Evolutionary conservation across 768 basidiomycete species (phyloP).

Genomic region (Lepiota brunneoincarnata): DNA sequence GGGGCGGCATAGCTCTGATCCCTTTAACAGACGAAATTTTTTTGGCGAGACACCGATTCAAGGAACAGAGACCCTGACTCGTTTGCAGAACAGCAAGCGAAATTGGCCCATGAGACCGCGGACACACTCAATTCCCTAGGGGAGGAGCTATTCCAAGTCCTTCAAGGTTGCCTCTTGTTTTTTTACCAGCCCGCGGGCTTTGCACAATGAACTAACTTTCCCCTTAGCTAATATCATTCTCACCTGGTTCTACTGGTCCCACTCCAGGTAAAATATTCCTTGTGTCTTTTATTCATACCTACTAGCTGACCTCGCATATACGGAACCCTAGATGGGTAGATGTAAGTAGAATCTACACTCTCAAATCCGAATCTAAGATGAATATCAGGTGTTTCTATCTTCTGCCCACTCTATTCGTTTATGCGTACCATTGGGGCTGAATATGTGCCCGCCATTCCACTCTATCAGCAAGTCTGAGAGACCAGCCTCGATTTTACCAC

Average conservation of each 20-base stretch:
- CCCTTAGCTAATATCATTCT: conserved; percentile 56
- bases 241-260: conserved; percentile 73
- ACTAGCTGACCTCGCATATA: conserved; percentile 12
- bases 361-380: not conserved
- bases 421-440: conserved; percentile 65
- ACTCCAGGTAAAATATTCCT: conserved; percentile 56
- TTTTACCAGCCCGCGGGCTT: not conserved
- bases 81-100: conserved; percentile 66
- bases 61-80: conserved; percentile 50
- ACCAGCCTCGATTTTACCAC: conserved; percentile 55
- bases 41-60: conserved; percentile 39
- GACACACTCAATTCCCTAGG: conserved; percentile 48
- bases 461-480: conserved; percentile 58
- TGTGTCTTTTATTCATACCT: not conserved
- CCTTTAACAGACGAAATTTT: conserved; percentile 50
- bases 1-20: conserved; percentile 2
- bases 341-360: conserved; percentile 32
- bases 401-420: conserved; percentile 58
- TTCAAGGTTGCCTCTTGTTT: conserved; percentile 49
- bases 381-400: conserved; percentile 52
- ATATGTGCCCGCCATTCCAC: conserved; percentile 63
- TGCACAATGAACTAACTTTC: not conserved
- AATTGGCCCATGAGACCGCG: conserved; percentile 47
- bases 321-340: conserved; percentile 61
- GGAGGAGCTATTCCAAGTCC: conserved; percentile 51